Percentiles rank a stretch among this genome's conserved stretches.
phyloP scores from a whole-genome alignment of 78 protist species.

The Pigoraptor vietnamica region DNA sequence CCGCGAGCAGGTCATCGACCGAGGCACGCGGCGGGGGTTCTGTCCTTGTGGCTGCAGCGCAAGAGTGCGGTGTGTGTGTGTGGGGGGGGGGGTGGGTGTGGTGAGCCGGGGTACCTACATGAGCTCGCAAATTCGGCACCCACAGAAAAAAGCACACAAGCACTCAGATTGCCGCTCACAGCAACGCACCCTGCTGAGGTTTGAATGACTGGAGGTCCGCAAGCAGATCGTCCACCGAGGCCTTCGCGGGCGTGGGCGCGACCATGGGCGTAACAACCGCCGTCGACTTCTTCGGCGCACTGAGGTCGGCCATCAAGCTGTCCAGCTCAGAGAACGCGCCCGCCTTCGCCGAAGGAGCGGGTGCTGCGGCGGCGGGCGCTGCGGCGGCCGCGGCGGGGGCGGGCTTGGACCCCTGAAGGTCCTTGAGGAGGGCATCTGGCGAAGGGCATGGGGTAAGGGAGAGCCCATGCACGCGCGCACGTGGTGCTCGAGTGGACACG shows the following conservation, averaged over 20 bases:
- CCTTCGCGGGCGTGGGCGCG: neutral
- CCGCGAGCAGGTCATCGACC: neutral
- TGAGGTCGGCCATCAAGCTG: neutral
- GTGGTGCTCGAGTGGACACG: too few relatives aligned
- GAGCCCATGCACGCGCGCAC: neutral
- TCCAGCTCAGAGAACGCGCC: neutral
- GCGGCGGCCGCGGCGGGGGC: neutral
- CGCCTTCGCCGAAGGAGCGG: neutral
- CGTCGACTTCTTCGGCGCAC: neutral
- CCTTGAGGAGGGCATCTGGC: neutral
- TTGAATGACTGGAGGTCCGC: too few relatives aligned
- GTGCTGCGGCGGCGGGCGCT: neutral
- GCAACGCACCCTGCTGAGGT: too few relatives aligned
- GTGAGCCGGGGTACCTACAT: too few relatives aligned
- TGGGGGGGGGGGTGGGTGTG: too few relatives aligned
- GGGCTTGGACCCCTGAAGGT: neutral
- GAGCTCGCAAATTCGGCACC: too few relatives aligned
- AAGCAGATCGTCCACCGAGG: slow-evolving; percentile 1
- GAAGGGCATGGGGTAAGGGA: neutral
- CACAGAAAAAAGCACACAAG: too few relatives aligned
- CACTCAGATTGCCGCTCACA: too few relatives aligned
- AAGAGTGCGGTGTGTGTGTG: too few relatives aligned
- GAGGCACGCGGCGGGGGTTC: neutral
- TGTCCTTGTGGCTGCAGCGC: too few relatives aligned
- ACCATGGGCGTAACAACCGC: neutral